These are phyloP conservation scores for Lipomyces yamadae DNA, from an alignment of 805 yeast species.

Conservation along the genomic window DNA sequence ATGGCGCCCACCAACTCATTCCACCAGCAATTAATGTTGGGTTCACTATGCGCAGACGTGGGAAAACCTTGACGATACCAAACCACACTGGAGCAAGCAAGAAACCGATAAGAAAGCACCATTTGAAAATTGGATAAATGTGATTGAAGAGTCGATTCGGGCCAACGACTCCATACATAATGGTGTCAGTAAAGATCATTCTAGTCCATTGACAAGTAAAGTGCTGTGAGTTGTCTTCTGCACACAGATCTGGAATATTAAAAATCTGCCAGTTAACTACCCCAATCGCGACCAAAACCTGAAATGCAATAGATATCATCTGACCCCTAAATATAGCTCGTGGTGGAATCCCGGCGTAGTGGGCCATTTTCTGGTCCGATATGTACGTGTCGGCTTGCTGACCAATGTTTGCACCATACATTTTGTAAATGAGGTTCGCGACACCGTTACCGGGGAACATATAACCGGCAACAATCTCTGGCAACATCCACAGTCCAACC, in stretches of 20 bases:
- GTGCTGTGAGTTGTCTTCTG: slow-evolving; percentile 45
- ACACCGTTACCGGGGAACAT: slow-evolving; percentile 65
- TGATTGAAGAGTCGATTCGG: slow-evolving; percentile 64
- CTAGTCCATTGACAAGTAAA: slow-evolving; percentile 56
- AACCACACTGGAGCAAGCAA: slow-evolving; percentile 39
- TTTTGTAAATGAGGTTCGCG: slow-evolving; percentile 66
- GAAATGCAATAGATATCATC: slow-evolving; percentile 53
- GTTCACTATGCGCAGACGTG: slow-evolving; percentile 15
- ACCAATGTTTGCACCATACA: slow-evolving; percentile 56
- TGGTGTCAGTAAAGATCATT: slow-evolving; percentile 59
- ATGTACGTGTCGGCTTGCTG: slow-evolving; percentile 62
- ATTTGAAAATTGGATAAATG: slow-evolving; percentile 58
- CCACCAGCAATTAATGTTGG: slow-evolving; percentile 42
- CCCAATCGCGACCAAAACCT: slow-evolving; percentile 51
- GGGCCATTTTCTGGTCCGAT: slow-evolving; percentile 65
- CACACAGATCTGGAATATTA: slow-evolving; percentile 52
- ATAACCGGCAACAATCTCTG: slow-evolving; percentile 69
- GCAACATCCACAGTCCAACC: slow-evolving; percentile 51
- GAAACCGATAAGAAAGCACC: slow-evolving; percentile 65
- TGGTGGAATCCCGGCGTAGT: slow-evolving; percentile 68
- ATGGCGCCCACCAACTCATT: slow-evolving; percentile 47
- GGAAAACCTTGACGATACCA: slow-evolving; percentile 5
- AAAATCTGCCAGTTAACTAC: slow-evolving; percentile 52
- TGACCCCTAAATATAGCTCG: slow-evolving; percentile 61
- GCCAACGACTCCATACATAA: slow-evolving; percentile 68